A percentile compares a stretch with the other conserved stretches of the same genome.
Conservation (phyloP, 2,329 filamentous ascomycete genomes). For the Talaromyces pinophilus region DNA sequence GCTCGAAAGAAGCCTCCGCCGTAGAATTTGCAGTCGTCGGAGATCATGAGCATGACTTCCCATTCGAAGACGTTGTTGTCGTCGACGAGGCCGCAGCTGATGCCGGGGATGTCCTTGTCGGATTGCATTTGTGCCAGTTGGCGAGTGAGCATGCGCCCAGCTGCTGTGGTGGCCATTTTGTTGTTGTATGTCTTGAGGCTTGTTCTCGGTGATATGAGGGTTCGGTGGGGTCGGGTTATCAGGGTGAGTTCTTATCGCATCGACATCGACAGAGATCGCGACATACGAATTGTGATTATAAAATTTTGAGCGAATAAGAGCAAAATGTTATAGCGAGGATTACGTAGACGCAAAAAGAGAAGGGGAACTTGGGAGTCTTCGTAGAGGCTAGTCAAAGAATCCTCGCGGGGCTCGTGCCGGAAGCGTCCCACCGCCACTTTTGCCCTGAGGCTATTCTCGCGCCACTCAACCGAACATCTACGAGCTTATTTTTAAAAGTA, state of each 20-base stretch:
- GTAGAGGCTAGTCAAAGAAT: neutral
- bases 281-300: neutral
- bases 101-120: slow-evolving; percentile 87
- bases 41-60: slow-evolving; percentile 99
- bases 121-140: slow-evolving; percentile 95
- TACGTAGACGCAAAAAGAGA: neutral
- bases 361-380: slow-evolving; percentile 4
- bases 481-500: neutral
- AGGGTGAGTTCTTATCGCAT: neutral
- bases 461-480: slow-evolving; percentile 1
- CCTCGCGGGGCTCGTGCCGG: slow-evolving; percentile 17
- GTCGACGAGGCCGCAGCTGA: slow-evolving; percentile 84
- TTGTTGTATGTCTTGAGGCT: neutral
- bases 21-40: slow-evolving; percentile 89
- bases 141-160: slow-evolving; percentile 67
- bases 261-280: neutral
- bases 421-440: slow-evolving; percentile 23
- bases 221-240: neutral
- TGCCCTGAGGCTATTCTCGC: slow-evolving; percentile 21
- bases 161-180: slow-evolving; percentile 46
- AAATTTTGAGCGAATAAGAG: neutral
- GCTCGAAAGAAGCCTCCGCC: slow-evolving; percentile 96
- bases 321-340: neutral
- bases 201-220: neutral
- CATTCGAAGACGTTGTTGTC: slow-evolving; percentile 91